These are phyloP conservation scores for Tulasnella sp. DNA, from an alignment of 768 basidiomycete genomes.

Conservation along the genomic window DNA sequence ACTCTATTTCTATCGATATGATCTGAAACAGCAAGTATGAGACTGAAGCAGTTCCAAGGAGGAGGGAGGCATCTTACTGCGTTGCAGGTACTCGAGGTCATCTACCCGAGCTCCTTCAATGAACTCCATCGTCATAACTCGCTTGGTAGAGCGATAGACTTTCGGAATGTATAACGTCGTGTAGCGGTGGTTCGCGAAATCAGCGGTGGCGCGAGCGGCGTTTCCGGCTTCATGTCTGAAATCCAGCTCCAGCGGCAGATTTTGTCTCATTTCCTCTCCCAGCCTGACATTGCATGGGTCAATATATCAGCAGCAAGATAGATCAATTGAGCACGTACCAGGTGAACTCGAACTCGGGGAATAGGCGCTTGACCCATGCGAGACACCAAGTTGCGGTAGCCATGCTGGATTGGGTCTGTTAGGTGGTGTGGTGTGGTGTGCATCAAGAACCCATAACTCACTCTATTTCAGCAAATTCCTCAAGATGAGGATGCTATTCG, in stretches of 20 bases:
- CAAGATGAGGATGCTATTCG: conserved; percentile 79
- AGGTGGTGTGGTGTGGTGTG: conserved; percentile 21
- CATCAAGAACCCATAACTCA: conserved; percentile 73
- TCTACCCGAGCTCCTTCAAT: conserved; percentile 30
- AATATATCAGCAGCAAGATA: background rate
- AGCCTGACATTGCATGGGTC: conserved; percentile 22
- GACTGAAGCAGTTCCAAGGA: background rate
- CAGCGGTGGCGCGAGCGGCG: conserved; percentile 52
- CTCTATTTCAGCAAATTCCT: conserved; percentile 86
- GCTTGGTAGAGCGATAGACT: conserved; percentile 66
- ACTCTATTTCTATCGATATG: conserved; percentile 91
- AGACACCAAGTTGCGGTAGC: conserved; percentile 32
- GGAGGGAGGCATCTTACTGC: background rate
- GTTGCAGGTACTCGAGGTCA: conserved; percentile 4
- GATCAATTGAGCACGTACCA: conserved; percentile 37
- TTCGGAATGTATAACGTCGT: conserved; percentile 71
- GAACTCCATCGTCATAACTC: conserved; percentile 91
- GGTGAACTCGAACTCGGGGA: conserved; percentile 91
- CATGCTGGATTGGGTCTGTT: conserved; percentile 20
- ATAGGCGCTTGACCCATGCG: conserved; percentile 85
- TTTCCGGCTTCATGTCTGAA: conserved; percentile 85
- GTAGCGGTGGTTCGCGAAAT: conserved; percentile 59
- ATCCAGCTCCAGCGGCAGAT: conserved; percentile 89
- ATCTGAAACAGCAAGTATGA: conserved; percentile 21
- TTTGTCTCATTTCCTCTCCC: conserved; percentile 82